A percentile compares a stretch with the other conserved stretches of the same genome.
These are phyloP conservation scores for Beauveria sp. DNA, from an alignment of 2,329 filamentous ascomycete genomes.

Conservation along the genomic window DNA sequence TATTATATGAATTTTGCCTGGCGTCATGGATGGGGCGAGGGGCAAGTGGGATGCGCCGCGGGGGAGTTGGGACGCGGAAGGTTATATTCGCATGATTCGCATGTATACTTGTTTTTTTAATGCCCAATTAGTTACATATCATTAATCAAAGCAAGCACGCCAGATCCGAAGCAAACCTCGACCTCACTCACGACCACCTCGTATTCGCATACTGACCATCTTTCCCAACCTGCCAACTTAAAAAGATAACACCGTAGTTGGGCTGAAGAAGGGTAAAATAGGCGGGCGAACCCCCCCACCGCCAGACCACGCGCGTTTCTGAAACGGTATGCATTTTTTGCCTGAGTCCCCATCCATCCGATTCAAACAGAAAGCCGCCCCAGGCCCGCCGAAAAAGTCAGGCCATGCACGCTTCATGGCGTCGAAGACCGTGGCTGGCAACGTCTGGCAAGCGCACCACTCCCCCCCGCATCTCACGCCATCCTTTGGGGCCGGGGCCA, in stretches of 20 bases:
- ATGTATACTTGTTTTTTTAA: too few species aligned
- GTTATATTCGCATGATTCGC: too few species aligned
- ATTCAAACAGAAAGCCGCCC: neutral
- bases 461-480: slow-evolving; percentile 11
- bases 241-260: too few species aligned
- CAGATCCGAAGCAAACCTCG: too few species aligned
- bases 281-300: too few species aligned
- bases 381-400: neutral
- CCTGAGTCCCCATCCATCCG: neutral
- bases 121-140: too few species aligned
- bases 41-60: neutral
- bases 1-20: neutral
- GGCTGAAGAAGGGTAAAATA: too few species aligned
- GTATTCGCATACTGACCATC: too few species aligned
- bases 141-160: too few species aligned
- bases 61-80: neutral
- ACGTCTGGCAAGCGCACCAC: neutral
- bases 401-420: neutral
- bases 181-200: too few species aligned
- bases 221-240: too few species aligned
- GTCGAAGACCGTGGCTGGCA: neutral
- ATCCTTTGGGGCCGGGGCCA: neutral
- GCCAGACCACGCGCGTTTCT: too few species aligned
- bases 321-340: neutral
- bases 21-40: slow-evolving; percentile 2